Evolutionary conservation across 352 stramenopile genomes (phyloP).

Genomic region (Pythium periplocum): DNA sequence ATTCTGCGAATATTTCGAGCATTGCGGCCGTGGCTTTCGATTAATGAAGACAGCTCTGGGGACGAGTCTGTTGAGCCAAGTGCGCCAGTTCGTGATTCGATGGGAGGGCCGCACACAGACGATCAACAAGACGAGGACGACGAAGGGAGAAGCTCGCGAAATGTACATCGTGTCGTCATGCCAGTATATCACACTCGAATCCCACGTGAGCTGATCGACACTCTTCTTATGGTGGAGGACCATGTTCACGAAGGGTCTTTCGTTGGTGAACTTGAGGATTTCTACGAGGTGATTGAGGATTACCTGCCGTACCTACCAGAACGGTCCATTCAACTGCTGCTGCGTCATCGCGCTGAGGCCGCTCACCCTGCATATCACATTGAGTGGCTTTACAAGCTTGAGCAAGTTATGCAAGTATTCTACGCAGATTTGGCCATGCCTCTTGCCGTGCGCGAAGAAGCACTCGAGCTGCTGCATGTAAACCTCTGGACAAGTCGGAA

Average conservation of each 20-base stretch:
- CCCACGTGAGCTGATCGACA: slow-evolving; percentile 73
- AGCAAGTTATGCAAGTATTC: slow-evolving; percentile 50
- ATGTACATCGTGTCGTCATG: not conserved
- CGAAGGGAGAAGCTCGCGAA: too few relatives aligned
- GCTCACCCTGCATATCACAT: slow-evolving; percentile 61
- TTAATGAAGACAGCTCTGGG: slow-evolving; percentile 1
- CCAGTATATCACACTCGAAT: slow-evolving; percentile 64
- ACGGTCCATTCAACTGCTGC: slow-evolving; percentile 45
- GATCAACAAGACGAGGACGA: not conserved
- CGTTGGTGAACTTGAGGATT: slow-evolving; percentile 60
- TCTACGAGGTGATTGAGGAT: slow-evolving; percentile 66
- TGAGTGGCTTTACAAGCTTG: slow-evolving; percentile 61
- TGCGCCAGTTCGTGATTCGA: not conserved
- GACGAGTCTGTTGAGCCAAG: slow-evolving; percentile 1
- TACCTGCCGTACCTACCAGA: slow-evolving; percentile 69
- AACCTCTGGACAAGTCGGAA: slow-evolving; percentile 75
- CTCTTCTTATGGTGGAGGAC: slow-evolving; percentile 66
- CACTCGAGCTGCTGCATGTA: slow-evolving; percentile 60
- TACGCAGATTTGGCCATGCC: slow-evolving; percentile 49
- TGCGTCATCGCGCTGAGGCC: slow-evolving; percentile 54
- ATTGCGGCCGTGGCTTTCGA: slow-evolving; percentile 66
- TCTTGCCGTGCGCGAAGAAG: slow-evolving; percentile 50
- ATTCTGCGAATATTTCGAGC: slow-evolving; percentile 71
- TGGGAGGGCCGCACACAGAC: not conserved
- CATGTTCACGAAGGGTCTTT: slow-evolving; percentile 56